Evolutionary conservation across 2,329 filamentous ascomycete species (phyloP), one percentile per base, ranked within the genome.

Genomic region (Claviceps sp.): DNA sequence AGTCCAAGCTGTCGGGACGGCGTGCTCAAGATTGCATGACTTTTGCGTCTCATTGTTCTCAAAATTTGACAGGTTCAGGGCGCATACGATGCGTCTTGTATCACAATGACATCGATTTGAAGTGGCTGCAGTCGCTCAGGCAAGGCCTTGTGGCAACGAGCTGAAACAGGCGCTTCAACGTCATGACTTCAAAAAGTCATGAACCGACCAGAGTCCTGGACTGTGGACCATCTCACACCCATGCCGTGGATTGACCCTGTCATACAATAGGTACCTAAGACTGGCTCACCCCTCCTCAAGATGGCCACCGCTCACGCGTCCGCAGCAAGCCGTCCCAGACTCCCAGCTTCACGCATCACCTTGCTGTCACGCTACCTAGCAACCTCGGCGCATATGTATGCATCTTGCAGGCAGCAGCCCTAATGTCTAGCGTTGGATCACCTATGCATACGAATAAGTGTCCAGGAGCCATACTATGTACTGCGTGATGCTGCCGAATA

Each of bases 1-100:
- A 49, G 43, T 42, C 55, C 57, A 57, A 54, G 52, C 44, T 50
- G 40, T 50, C 55, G 56, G 56, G 54, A 56, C 53, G 51, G 50
- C 53, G 22, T 47, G 37, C 43, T 34, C 40, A 38, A 17, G 1
- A 30, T 40, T 37, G 8, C 14, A 48, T 39, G 40, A 26, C 26
- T 40, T 7, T 42, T n/a, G 19, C 43, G 37, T n/a, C 16, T 37
- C 37, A 37, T 40, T 6, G 7, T 47, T 34, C 8, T 46, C 44
- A 47, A 11, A 45, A 45, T 4, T 34, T 16, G 6, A 45, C 37
- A 17, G n/a, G n/a, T 26, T 46, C 24, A 17, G 44, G n/a, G 16
- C 16, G 16, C 26, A 4, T 7, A 17, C 10, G 8, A 17, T 10
- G 8, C 6, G 11, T 16, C 3, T n/a, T 45, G 43, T 16, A 26